These are phyloP conservation scores for Pseudomicrostroma phylloplanum DNA, from an alignment of 1,284 basidiomycete genomes.

Conservation along the genomic window DNA sequence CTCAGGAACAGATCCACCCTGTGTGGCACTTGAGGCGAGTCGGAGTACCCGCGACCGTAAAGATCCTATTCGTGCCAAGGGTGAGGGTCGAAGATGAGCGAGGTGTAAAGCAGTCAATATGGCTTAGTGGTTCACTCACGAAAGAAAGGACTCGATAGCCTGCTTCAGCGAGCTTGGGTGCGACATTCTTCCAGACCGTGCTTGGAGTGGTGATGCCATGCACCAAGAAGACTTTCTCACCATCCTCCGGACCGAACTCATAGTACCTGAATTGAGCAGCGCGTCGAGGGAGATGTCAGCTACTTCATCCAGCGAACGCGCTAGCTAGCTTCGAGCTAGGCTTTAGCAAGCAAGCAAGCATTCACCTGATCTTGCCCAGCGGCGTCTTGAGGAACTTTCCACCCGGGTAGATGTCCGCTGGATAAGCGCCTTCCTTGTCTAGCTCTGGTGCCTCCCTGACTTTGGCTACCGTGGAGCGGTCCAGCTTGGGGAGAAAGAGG, in stretches of 20 bases:
- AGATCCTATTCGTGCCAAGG: not conserved
- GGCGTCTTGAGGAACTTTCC: not conserved
- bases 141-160: conserved; percentile 1
- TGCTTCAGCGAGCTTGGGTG: not conserved
- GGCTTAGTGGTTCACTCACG: not conserved
- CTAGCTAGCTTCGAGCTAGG: too few relatives aligned
- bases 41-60: not conserved
- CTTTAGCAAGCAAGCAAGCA: too few relatives aligned
- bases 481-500: too few relatives aligned
- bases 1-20: conserved; percentile 1
- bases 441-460: too few relatives aligned
- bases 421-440: conserved; percentile 1
- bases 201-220: not conserved
- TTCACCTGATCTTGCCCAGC: not conserved
- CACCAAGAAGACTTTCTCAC: not conserved
- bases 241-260: not conserved
- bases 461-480: too few relatives aligned
- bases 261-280: not conserved
- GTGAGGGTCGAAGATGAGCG: too few relatives aligned
- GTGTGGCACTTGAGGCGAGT: not conserved
- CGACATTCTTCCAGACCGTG: not conserved
- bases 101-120: too few relatives aligned
- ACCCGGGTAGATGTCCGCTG: conserved; percentile 1
- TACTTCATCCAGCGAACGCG: too few relatives aligned
- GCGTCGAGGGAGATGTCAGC: too few relatives aligned